phyloP scores from a whole-genome alignment of 129 eudicot genomes.

The Centrapalus pauciflorus region DNA sequence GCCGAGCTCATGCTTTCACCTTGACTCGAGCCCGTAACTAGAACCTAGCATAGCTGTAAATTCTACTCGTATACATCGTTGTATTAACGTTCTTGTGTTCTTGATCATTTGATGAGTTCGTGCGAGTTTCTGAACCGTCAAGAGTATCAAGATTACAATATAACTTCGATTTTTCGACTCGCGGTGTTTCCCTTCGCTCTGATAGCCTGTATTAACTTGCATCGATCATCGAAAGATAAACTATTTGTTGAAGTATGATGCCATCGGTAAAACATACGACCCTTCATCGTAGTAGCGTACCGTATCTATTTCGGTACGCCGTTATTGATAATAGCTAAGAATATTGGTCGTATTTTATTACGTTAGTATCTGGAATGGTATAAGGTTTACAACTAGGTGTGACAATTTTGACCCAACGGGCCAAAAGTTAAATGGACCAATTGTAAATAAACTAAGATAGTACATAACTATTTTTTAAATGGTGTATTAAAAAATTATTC shows the following conservation, averaged over 20 bases:
- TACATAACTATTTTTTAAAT: too few species aligned
- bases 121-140: constrained; percentile 7
- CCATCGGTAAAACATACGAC: not conserved
- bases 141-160: constrained; percentile 2
- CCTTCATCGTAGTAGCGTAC: too few species aligned
- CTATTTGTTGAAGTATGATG: not conserved
- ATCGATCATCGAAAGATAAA: not conserved
- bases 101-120: constrained; percentile 16
- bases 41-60: constrained; percentile 16
- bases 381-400: too few species aligned
- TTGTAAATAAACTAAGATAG: too few species aligned
- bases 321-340: too few species aligned
- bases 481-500: too few species aligned
- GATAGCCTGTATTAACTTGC: not conserved
- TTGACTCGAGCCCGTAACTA: constrained; percentile 27
- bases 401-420: too few species aligned
- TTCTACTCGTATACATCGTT: constrained; percentile 12
- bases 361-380: too few species aligned
- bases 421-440: too few species aligned
- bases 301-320: too few species aligned
- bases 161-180: not conserved
- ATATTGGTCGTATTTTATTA: too few species aligned
- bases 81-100: constrained; percentile 10
- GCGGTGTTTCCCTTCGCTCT: not conserved
- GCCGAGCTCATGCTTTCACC: constrained; percentile 86